Base-by-base conservation (phyloP, 1,284 basidiomycete genomes). In the Ceratorhiza oryzae-sativae region DNA sequence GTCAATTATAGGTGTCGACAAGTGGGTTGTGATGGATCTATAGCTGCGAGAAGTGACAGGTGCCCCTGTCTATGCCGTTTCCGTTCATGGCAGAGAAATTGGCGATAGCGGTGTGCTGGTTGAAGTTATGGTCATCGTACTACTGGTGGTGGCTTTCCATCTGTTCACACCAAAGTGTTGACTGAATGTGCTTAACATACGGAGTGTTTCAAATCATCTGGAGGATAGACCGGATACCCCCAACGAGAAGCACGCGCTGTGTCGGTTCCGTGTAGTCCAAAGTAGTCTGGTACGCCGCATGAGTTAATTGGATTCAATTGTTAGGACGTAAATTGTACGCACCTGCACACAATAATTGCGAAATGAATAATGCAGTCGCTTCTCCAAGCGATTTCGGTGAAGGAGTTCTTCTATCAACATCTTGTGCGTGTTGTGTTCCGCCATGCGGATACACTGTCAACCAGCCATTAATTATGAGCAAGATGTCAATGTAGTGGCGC, bases 171-270 rank as follows among this genome's bases (percentile, higher is more conserved):
- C 96, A 94, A 71, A 98, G 84, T 83, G 97, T 97, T 84, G 94
- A 95, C 82, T 97, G 95, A 77, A 98, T 98, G 67, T 95, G 91
- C 84, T 98, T 98, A 77, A 96, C 95, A 78, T 98, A 98, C 3
- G 95, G 95, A 3, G 95, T 98, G 83, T 97, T 98, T 77, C 95
- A 91, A 79, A 98, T 97, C 75, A 97, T 86, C 2, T 94, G 95
- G 34, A 98, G 86, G 74, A 97, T 95, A n/a, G 96, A 95, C 70
- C 95, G 91, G 79, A 98, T 98, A 77, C 93, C 94, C 79, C 97
- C 95, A 41, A 98, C 93, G 49, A 98, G 88, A 25, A 82, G 79
- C 80, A 83, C 89, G 56, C 95, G 91, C 81, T 98, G 95, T 25
- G 80, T 84, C 41, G 94, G 91, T 77, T 97, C 95, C 61, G 95